Conservation (phyloP, 768 basidiomycete genomes). For the Suillus placidus region DNA sequence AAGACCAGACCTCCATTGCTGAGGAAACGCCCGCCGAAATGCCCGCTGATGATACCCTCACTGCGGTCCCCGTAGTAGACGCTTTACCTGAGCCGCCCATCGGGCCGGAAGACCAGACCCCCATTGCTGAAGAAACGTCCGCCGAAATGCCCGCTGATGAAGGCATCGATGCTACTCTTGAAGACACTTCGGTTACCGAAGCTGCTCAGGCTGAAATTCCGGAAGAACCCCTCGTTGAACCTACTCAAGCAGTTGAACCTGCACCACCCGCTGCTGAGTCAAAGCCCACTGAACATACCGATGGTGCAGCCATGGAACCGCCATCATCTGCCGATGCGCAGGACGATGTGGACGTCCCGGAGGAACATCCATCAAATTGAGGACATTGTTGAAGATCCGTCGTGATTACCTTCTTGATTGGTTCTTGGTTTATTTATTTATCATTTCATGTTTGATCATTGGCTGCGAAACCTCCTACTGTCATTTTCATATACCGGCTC, state of each 20-base stretch:
- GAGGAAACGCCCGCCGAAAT: background rate
- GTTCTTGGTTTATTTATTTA: background rate
- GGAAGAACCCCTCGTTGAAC: background rate
- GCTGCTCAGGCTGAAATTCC: background rate
- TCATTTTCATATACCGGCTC: constrained; percentile 13
- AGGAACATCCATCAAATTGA: constrained; percentile 1
- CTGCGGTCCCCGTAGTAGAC: constrained; percentile 10
- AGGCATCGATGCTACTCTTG: constrained; percentile 5
- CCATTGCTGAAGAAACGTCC: constrained; percentile 1
- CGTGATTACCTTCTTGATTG: background rate
- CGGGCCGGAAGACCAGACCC: constrained; percentile 6
- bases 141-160: background rate
- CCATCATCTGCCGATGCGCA: background rate
- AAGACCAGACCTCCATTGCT: constrained; percentile 6
- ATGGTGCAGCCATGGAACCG: background rate
- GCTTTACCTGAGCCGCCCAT: constrained; percentile 10
- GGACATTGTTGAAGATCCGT: constrained; percentile 4
- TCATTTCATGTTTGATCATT: constrained; percentile 2
- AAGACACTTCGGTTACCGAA: constrained; percentile 4
- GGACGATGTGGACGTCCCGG: background rate
- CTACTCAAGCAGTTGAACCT: background rate
- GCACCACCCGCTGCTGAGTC: background rate
- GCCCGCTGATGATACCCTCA: background rate
- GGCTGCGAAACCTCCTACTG: constrained; percentile 11
- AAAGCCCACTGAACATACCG: background rate